Evolutionary conservation across 2,329 filamentous ascomycete species (phyloP).

Genomic region (Sclerotinia subarctica): DNA sequence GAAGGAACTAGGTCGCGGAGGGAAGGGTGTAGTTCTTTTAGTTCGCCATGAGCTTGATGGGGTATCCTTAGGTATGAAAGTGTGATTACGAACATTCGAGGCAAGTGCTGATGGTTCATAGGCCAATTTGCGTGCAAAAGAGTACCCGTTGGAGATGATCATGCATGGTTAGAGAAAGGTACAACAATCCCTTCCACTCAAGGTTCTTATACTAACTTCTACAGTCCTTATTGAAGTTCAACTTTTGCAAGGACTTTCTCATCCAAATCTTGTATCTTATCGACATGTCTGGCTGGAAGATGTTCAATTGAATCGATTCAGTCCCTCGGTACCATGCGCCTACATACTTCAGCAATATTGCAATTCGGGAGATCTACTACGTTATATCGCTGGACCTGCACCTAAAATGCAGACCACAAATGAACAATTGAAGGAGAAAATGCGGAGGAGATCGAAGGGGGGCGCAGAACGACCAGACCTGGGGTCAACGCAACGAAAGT

Average conservation of each 20-base stretch:
- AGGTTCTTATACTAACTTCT: conserved; percentile 22
- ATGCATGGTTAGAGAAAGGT: conserved; percentile 85
- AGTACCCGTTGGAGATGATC: conserved; percentile 91
- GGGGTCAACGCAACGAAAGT: conserved; percentile 31
- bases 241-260: conserved; percentile 83
- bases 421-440: conserved; percentile 83
- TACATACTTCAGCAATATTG: conserved; percentile 99
- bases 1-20: conserved; percentile 78
- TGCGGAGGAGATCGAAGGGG: conserved; percentile 71
- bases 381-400: conserved; percentile 72
- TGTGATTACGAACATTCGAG: neutral
- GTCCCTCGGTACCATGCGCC: conserved; percentile 86
- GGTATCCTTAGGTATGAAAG: conserved; percentile 61
- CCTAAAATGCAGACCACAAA: conserved; percentile 63
- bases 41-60: conserved; percentile 90
- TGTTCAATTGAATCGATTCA: conserved; percentile 77
- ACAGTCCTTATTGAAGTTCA: conserved; percentile 84
- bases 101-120: conserved; percentile 25
- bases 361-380: conserved; percentile 86
- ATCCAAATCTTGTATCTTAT: conserved; percentile 94
- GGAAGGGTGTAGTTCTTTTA: conserved; percentile 92
- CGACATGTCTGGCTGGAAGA: conserved; percentile 97
- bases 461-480: conserved; percentile 57
- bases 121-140: conserved; percentile 93
- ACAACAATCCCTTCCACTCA: neutral